Conservation (phyloP, 83 land plant species). For the Thuja plicata region DNA sequence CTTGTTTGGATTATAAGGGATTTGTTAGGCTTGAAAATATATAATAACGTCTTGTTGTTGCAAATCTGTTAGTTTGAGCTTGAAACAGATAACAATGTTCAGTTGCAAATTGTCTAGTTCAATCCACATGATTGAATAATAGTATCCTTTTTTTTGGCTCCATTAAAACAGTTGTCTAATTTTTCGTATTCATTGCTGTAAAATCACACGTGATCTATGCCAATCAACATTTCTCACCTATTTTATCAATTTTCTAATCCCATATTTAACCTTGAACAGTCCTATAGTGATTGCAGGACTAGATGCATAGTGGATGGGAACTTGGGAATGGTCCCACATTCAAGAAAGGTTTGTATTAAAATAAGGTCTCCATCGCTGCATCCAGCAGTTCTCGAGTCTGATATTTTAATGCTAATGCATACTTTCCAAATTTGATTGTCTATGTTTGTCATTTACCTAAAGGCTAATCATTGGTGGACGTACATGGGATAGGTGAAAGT, state of each 20-base stretch:
- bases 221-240: neutral
- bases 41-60: neutral
- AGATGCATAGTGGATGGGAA: conserved; percentile 14
- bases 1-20: neutral
- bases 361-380: neutral
- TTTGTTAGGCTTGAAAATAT: neutral
- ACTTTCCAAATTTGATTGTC: neutral
- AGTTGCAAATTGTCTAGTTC: neutral
- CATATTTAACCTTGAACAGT: conserved; percentile 3
- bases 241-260: neutral
- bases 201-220: neutral
- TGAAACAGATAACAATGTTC: no score
- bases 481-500: neutral
- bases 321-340: conserved; percentile 6
- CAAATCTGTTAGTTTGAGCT: neutral
- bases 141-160: neutral
- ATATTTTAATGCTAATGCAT: neutral
- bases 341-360: neutral
- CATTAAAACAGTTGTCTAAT: neutral
- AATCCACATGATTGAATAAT: neutral
- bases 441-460: neutral
- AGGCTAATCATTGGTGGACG: neutral
- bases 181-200: neutral
- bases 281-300: conserved; percentile 12
- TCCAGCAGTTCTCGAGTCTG: neutral